Evolutionary conservation across 495 filamentous ascomycete species (phyloP).

Genomic region (Podospora tetraspora): DNA sequence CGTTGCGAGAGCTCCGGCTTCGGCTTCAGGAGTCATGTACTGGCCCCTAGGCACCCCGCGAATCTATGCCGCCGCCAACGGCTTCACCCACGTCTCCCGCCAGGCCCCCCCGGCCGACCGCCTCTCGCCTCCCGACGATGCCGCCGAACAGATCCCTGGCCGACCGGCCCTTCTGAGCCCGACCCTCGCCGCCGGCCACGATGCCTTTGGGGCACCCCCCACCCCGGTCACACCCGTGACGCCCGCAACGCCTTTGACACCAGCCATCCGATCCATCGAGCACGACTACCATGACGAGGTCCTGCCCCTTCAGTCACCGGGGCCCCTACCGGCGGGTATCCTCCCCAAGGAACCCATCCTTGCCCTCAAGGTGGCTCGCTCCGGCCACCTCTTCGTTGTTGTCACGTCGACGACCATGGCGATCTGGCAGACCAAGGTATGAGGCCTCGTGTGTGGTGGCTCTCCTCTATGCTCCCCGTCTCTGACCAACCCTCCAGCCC

Average conservation of each 20-base stretch:
- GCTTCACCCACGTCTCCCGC: slow-evolving; percentile 35
- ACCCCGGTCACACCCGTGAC: slow-evolving; percentile 36
- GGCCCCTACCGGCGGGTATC: slow-evolving; percentile 9
- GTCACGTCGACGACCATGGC: slow-evolving; percentile 77
- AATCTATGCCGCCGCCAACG: slow-evolving; percentile 69
- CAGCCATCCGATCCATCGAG: slow-evolving; percentile 49
- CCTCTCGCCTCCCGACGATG: slow-evolving; percentile 27
- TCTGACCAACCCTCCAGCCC: slow-evolving; percentile 53
- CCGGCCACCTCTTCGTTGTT: slow-evolving; percentile 81
- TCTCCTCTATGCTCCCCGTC: slow-evolving; percentile 10
- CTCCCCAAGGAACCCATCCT: slow-evolving; percentile 56
- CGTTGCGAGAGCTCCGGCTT: slow-evolving; percentile 27
- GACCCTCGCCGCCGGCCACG: slow-evolving; percentile 19
- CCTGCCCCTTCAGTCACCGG: slow-evolving; percentile 10
- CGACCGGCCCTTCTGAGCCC: slow-evolving; percentile 24
- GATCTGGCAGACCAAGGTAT: slow-evolving; percentile 92
- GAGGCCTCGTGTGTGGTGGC: slow-evolving; percentile 20
- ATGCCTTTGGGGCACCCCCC: slow-evolving; percentile 24
- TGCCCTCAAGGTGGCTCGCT: slow-evolving; percentile 71
- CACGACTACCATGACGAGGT: slow-evolving; percentile 38
- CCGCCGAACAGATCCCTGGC: slow-evolving; percentile 30
- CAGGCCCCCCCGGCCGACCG: slow-evolving; percentile 37
- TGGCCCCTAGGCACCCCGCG: slow-evolving; percentile 90
- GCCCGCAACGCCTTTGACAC: slow-evolving; percentile 46
- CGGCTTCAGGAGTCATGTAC: slow-evolving; percentile 63